These are phyloP conservation scores for Pichia membranifaciens DNA, from an alignment of 805 yeast species.

Conservation along the genomic window DNA sequence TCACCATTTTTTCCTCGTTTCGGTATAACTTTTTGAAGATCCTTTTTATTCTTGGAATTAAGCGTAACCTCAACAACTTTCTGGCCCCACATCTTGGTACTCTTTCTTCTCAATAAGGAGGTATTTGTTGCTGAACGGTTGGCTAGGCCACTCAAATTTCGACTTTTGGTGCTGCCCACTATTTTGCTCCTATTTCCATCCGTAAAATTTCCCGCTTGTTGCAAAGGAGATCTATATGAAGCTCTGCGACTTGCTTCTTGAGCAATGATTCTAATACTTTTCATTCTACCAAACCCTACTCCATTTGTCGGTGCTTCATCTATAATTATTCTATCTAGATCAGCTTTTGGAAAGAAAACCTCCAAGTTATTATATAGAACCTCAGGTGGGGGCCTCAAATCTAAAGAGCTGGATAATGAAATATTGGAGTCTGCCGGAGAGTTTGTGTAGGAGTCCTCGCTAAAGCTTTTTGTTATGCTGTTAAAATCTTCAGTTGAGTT, in stretches of 20 bases:
- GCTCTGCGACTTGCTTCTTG: conserved; percentile 71
- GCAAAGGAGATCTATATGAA: not conserved
- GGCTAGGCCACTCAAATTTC: not conserved
- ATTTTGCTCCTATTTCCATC: conserved; percentile 29
- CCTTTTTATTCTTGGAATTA: conserved; percentile 43
- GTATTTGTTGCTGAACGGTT: conserved; percentile 8
- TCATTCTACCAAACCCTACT: conserved; percentile 57
- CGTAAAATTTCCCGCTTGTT: conserved; percentile 25
- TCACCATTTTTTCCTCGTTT: conserved; percentile 41
- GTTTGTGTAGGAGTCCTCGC: not conserved
- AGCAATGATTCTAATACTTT: conserved; percentile 89
- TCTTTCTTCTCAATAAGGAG: conserved; percentile 55
- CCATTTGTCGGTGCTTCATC: conserved; percentile 43
- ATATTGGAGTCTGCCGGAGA: conserved; percentile 7
- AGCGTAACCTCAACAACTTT: conserved; percentile 79
- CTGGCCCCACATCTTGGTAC: conserved; percentile 98
- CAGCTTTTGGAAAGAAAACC: conserved; percentile 85
- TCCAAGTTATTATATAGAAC: conserved; percentile 89
- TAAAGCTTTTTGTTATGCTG: not conserved
- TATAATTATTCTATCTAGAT: conserved; percentile 85
- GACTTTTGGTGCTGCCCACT: not conserved
- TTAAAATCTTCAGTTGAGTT: not conserved
- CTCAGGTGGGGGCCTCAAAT: conserved; percentile 91
- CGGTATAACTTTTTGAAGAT: conserved; percentile 1
- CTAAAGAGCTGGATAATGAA: conserved; percentile 33